phyloP scores from a whole-genome alignment of 805 yeast species.

The Yarrowia sp. region DNA sequence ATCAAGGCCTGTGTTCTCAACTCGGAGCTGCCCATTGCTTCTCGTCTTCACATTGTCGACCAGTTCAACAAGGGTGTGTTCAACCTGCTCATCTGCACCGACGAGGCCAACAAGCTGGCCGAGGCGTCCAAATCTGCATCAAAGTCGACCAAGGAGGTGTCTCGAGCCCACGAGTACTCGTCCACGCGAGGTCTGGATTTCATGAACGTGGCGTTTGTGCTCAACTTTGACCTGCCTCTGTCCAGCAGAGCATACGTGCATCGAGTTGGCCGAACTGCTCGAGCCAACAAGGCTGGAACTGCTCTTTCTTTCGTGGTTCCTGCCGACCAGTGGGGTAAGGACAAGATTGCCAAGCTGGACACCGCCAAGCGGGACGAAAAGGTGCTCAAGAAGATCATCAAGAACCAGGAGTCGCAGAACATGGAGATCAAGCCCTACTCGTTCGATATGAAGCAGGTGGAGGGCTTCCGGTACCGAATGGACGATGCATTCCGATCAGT shows the following conservation, averaged over 20 bases:
- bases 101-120: conserved; percentile 73
- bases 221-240: conserved; percentile 92
- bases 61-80: conserved; percentile 92
- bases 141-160: conserved; percentile 45
- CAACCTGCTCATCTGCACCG: conserved; percentile 90
- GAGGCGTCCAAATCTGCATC: conserved; percentile 40
- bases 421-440: conserved; percentile 75
- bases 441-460: conserved; percentile 90
- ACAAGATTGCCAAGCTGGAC: conserved; percentile 74
- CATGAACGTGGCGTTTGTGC: conserved; percentile 92
- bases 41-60: conserved; percentile 93
- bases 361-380: conserved; percentile 86
- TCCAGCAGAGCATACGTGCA: conserved; percentile 90
- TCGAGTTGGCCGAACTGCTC: conserved; percentile 95
- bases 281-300: conserved; percentile 96
- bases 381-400: conserved; percentile 74
- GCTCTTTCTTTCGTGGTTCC: conserved; percentile 92
- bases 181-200: conserved; percentile 98
- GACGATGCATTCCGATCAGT: conserved; percentile 98
- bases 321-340: conserved; percentile 82
- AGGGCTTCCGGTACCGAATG: conserved; percentile 93
- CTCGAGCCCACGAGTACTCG: conserved; percentile 80
- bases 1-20: conserved; percentile 85
- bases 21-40: conserved; percentile 90
- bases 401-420: conserved; percentile 62